These are phyloP conservation scores for Pythium apleroticum DNA, from an alignment of 352 stramenopile genomes.

Conservation along the genomic window DNA sequence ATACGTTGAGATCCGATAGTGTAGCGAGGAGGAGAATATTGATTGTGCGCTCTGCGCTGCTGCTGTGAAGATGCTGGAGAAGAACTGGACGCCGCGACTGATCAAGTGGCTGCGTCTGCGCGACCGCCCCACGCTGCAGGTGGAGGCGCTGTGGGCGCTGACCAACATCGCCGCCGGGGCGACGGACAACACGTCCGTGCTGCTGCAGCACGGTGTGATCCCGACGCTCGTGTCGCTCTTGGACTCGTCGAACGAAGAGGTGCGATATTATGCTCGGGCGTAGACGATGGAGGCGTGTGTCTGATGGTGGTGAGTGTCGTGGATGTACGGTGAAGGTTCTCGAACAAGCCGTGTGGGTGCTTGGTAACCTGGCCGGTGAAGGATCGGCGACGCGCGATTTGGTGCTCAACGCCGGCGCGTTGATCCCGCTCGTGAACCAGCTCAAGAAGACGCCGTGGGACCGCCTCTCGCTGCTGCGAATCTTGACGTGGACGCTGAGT, in stretches of 20 bases:
- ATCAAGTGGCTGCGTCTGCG: slow-evolving; percentile 84
- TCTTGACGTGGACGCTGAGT: slow-evolving; percentile 92
- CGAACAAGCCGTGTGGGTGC: slow-evolving; percentile 93
- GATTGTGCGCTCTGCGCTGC: not conserved
- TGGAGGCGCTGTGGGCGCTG: slow-evolving; percentile 94
- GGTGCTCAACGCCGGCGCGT: slow-evolving; percentile 81
- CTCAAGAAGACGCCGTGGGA: slow-evolving; percentile 87
- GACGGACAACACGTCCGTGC: slow-evolving; percentile 90
- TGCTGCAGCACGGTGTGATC: slow-evolving; percentile 92
- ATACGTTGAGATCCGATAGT: not conserved
- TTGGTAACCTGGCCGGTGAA: slow-evolving; percentile 92
- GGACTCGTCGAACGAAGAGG: slow-evolving; percentile 90
- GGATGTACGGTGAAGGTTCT: slow-evolving; percentile 61
- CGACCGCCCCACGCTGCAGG: slow-evolving; percentile 83
- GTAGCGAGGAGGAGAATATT: not conserved
- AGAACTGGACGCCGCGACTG: slow-evolving; percentile 85
- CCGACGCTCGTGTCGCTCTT: slow-evolving; percentile 90
- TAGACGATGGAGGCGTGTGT: no score
- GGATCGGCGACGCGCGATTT: slow-evolving; percentile 85
- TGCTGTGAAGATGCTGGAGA: slow-evolving; percentile 70
- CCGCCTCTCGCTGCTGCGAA: slow-evolving; percentile 84
- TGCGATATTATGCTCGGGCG: slow-evolving; percentile 21
- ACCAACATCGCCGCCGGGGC: slow-evolving; percentile 94
- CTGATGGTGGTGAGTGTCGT: not conserved
- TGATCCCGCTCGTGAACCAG: slow-evolving; percentile 87